phyloP scores from a whole-genome alignment of 2,329 filamentous ascomycete species.

The Spiromastix sp. region DNA sequence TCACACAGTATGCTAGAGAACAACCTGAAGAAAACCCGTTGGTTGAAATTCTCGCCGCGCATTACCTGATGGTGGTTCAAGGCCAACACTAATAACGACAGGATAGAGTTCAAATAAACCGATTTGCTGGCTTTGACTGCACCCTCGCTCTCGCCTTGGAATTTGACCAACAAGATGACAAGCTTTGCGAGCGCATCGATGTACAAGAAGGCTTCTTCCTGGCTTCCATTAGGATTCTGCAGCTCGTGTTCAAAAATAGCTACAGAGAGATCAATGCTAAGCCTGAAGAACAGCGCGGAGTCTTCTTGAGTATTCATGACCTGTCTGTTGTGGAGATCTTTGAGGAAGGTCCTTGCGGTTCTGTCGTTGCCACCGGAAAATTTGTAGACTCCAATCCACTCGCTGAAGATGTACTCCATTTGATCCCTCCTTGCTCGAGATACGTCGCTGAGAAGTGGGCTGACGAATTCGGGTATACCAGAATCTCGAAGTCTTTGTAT shows the following conservation, averaged over 20 bases:
- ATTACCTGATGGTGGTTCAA: slow-evolving; percentile 78
- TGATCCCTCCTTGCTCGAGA: slow-evolving; percentile 60
- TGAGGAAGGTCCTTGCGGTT: slow-evolving; percentile 63
- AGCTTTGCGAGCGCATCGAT: slow-evolving; percentile 78
- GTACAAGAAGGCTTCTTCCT: slow-evolving; percentile 51
- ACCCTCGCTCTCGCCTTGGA: slow-evolving; percentile 53
- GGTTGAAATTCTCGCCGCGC: slow-evolving; percentile 71
- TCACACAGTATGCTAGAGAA: slow-evolving; percentile 77
- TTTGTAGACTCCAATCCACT: slow-evolving; percentile 79
- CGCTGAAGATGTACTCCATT: slow-evolving; percentile 89
- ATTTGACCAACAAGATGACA: slow-evolving; percentile 63
- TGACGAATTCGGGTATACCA: slow-evolving; percentile 45
- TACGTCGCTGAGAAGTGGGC: slow-evolving; percentile 46
- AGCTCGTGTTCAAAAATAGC: slow-evolving; percentile 65
- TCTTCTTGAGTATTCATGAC: slow-evolving; percentile 67
- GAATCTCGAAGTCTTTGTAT: slow-evolving; percentile 53
- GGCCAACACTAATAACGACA: slow-evolving; percentile 69
- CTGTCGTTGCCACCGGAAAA: slow-evolving; percentile 67
- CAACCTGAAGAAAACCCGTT: slow-evolving; percentile 82
- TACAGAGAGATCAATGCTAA: slow-evolving; percentile 70
- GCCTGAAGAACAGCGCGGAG: slow-evolving; percentile 66
- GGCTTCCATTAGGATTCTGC: slow-evolving; percentile 48
- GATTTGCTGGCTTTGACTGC: slow-evolving; percentile 54
- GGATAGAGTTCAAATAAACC: slow-evolving; percentile 63
- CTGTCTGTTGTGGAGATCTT: slow-evolving; percentile 66